A percentile compares a stretch with the other conserved stretches of the same genome.
phyloP scores from a whole-genome alignment of 371 early-diverging fungal species.

The Funneliformis caledonium region DNA sequence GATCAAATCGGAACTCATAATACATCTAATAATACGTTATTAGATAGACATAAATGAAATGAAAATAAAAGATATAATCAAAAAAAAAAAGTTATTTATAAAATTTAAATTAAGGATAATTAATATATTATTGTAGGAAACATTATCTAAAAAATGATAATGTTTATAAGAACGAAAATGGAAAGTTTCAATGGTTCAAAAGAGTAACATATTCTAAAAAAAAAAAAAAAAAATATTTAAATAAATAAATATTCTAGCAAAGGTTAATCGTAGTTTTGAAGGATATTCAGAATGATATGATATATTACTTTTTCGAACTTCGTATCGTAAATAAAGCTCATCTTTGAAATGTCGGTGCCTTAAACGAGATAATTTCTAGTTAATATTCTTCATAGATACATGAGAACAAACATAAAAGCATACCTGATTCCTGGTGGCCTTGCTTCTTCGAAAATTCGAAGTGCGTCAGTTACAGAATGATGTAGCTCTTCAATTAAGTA shows the following conservation, averaged over 20 bases:
- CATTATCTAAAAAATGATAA: too few species aligned
- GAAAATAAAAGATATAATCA: too few species aligned
- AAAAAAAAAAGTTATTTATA: too few species aligned
- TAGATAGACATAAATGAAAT: too few species aligned
- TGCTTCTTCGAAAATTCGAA: conserved; percentile 61
- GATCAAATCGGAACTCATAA: too few species aligned
- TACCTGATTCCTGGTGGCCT: conserved; percentile 71
- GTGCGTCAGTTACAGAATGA: conserved; percentile 63
- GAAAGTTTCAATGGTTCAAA: too few species aligned
- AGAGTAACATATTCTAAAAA: too few species aligned
- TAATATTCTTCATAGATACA: background rate
- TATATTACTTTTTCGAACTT: background rate
- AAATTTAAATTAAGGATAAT: too few species aligned
- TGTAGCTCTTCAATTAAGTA: conserved; percentile 67
- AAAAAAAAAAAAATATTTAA: too few species aligned
- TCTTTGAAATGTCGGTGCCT: conserved; percentile 70
- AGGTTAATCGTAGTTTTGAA: background rate
- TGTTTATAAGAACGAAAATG: too few species aligned
- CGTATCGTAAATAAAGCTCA: conserved; percentile 66
- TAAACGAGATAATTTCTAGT: background rate
- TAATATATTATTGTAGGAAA: too few species aligned
- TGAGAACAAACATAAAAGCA: background rate
- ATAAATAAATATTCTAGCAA: background rate
- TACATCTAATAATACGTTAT: too few species aligned
- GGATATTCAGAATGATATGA: background rate